phyloP scores from a whole-genome alignment of 176 grass and related monocot genomes.

The Areca catechu region DNA sequence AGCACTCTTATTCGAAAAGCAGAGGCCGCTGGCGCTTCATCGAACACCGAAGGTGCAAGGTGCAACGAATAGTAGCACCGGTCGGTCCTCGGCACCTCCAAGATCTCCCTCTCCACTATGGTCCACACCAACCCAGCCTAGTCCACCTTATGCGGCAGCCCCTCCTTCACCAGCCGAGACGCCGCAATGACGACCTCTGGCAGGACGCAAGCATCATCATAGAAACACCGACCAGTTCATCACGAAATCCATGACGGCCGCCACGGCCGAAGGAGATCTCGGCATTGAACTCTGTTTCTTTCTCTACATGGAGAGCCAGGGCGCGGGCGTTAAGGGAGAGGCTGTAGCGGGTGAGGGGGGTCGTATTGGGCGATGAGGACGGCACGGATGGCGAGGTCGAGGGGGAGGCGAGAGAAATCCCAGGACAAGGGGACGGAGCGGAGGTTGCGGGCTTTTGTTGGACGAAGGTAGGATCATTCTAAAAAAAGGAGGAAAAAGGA shows the following conservation, averaged over 20 bases:
- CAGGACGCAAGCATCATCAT: constrained; percentile 49
- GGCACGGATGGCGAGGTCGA: constrained; percentile 26
- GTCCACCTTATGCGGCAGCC: constrained; percentile 59
- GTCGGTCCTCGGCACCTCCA: constrained; percentile 32
- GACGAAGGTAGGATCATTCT: constrained; percentile 36
- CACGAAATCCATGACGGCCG: constrained; percentile 41
- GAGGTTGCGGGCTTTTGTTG: constrained; percentile 35
- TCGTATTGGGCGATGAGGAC: constrained; percentile 70
- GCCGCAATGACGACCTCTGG: constrained; percentile 41
- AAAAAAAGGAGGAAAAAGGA: background rate
- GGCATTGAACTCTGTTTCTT: constrained; percentile 5
- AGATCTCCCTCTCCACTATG: constrained; percentile 78
- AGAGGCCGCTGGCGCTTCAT: constrained; percentile 36
- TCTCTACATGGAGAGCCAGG: constrained; percentile 21
- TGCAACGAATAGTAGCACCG: constrained; percentile 50
- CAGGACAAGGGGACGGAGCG: constrained; percentile 33
- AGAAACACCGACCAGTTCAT: constrained; percentile 41
- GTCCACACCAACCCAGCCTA: constrained; percentile 66
- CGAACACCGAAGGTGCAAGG: constrained; percentile 64
- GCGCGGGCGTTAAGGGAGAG: constrained; percentile 43
- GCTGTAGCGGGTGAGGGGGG: constrained; percentile 32
- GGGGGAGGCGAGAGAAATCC: constrained; percentile 42
- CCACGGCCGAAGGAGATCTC: constrained; percentile 26
- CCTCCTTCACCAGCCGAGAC: constrained; percentile 46
- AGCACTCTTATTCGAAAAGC: constrained; percentile 22